Base-by-base conservation (phyloP, 1,284 basidiomycete genomes). In the Heterobasidion irregulare region DNA sequence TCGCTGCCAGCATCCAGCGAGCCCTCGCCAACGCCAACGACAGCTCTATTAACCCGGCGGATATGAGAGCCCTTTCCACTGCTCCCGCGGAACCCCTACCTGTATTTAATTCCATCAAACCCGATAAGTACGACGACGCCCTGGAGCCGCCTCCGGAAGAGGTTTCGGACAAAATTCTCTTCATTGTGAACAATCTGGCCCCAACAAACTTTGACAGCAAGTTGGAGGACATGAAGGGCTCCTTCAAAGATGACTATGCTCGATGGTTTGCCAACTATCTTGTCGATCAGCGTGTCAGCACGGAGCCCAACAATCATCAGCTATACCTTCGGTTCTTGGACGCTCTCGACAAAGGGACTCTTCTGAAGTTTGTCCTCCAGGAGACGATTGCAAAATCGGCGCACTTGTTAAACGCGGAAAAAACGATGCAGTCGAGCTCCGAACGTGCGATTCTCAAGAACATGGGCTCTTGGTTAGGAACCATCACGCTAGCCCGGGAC, bases 191-290 rank as follows among this genome's bases (percentile, higher is more conserved):
- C 76, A 98, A 99, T 64, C 81, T 99, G 53, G 94, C 96, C 0
- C 91, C 93, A 3, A 92, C 78, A 71, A 99, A 99, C 68, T 93
- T 98, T 61, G 93, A 95, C 45, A 67, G 79, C 35, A 98, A 98
- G 71, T 73, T 94, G 38, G 70, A 73, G 46, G 94, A 97, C 65
- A 93, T 98, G 83, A 77, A 78, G 58, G 82, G 83, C 52, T 75
- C 89, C 56, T 94, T 95, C 69, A 80, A 89, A 50, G 86, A 92
- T 61, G 76, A 82, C 51, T 85, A 94, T 65, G 84, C 94, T 43
- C 81, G 89, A 56, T 99, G 97, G 97, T 97, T 99, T 67, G 95
- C 97, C 45, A 89, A 95, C 68, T 99, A 99, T 71, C 81, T 99
- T 47, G 94, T 99, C 32, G 91, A 96, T 63, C 92, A 98, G 66